These are phyloP conservation scores for Phlebopus sp. DNA, from an alignment of 1,284 basidiomycete species.

Conservation along the genomic window DNA sequence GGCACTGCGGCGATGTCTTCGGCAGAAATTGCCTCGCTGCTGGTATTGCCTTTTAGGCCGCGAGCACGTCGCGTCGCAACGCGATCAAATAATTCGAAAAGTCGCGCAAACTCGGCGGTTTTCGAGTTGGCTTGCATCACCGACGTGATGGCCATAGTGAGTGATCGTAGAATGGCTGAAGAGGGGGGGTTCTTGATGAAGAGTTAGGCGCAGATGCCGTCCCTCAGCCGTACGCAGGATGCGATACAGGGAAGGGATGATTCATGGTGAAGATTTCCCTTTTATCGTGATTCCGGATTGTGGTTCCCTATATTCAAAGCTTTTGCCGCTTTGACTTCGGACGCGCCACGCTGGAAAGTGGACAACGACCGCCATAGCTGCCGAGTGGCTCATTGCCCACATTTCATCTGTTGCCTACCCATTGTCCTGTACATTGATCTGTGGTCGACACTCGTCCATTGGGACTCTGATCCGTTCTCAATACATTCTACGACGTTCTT, in stretches of 20 bases:
- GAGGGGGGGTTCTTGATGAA: not conserved
- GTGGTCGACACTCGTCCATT: not conserved
- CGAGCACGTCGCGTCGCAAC: conserved; percentile 41
- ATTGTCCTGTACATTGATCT: conserved; percentile 6
- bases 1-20: conserved; percentile 37
- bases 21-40: conserved; percentile 22
- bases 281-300: conserved; percentile 18
- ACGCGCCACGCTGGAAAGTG: conserved; percentile 5
- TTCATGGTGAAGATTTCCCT: conserved; percentile 8
- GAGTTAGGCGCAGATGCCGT: not conserved
- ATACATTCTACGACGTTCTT: not conserved
- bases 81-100: conserved; percentile 53
- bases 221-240: not conserved
- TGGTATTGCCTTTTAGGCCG: conserved; percentile 13
- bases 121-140: conserved; percentile 27
- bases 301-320: conserved; percentile 9
- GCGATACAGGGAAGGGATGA: conserved; percentile 2
- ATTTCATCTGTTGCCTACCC: not conserved
- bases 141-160: conserved; percentile 18
- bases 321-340: not conserved
- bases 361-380: conserved; percentile 9
- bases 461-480: no score
- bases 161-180: conserved; percentile 2
- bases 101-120: conserved; percentile 48
- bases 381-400: conserved; percentile 20